Base-by-base conservation (phyloP, 208 protist species). In the Crithidia bombi region DNA sequence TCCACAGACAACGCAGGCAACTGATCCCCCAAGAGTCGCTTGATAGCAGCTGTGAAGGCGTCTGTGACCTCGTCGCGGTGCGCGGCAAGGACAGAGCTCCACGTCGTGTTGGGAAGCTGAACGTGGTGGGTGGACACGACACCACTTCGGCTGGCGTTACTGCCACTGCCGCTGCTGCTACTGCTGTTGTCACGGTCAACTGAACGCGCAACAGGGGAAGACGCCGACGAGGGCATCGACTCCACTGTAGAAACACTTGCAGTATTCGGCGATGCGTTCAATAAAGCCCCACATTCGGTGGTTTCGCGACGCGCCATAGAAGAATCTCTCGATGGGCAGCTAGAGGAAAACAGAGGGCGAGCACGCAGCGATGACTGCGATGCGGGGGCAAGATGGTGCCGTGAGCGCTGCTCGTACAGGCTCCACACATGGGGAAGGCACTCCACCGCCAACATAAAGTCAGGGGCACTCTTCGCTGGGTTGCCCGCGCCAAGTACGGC, bases 221-320 rank as follows among this genome's bases (percentile, higher is more conserved):
- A 59, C 32, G 30, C 12, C 17, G 41, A 5, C 12, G 52, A 69
- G 3, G 23, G 12, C 30, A 57, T 49, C 33, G 38, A 47, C 54
- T 75, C 69, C 2, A 69, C 19, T 19, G 38, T 5, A 21, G 30
- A 19, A 11, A 75, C 17, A 5, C 10, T 35, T 33, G 65, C 62
- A 26, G 26, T 21, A 25, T 57, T 63, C 11, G 52, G 9, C 7
- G 62, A 69, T 1, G 52, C 54, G n/a, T 69, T 51, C 44, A 65
- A 21, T 0, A 64, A n/a, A 15, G 61, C 46, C 26, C 46, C 35
- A 32, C 15, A 30, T 9, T 36, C 64, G 7, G 43, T 43, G 5
- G 51, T 15, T 10, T 32, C 39, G 6, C 54, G 62, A 4, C 54
- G 44, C 33, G 51, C 33, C 21, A 64, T 56, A 9, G 30, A 9